phyloP scores from a whole-genome alignment of 768 basidiomycete genomes.

The Coprinopsis cinerea region DNA sequence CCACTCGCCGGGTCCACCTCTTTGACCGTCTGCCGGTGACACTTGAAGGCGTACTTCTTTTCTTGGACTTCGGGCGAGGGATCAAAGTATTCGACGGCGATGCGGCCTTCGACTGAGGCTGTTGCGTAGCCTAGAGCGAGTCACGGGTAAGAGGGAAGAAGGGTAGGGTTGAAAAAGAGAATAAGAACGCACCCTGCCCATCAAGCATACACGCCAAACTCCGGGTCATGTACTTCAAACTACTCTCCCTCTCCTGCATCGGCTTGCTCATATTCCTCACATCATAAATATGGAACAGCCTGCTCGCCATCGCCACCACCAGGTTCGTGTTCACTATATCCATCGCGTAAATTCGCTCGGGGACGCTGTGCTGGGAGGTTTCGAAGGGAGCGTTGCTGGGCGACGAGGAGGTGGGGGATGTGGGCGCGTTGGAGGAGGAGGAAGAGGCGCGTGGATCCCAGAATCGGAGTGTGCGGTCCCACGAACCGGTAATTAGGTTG shows the following conservation, averaged over 20 bases:
- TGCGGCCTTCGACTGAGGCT: constrained; percentile 90
- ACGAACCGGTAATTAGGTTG: constrained; percentile 77
- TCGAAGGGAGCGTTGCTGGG: constrained; percentile 18
- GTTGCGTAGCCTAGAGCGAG: constrained; percentile 76
- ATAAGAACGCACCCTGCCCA: constrained; percentile 63
- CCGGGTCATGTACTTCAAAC: constrained; percentile 92
- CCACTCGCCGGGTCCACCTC: neutral
- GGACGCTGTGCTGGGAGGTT: constrained; percentile 58
- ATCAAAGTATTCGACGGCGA: constrained; percentile 96
- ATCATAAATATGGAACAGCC: constrained; percentile 87
- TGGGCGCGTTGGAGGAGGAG: constrained; percentile 20
- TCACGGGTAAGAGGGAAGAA: neutral
- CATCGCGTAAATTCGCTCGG: constrained; percentile 82
- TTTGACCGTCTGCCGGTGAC: constrained; percentile 73
- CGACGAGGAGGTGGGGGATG: neutral
- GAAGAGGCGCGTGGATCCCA: constrained; percentile 72
- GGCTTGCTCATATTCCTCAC: constrained; percentile 72
- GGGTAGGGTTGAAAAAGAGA: neutral
- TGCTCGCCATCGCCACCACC: constrained; percentile 90
- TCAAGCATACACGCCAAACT: constrained; percentile 89
- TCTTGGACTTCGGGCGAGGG: constrained; percentile 71
- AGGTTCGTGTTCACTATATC: constrained; percentile 74
- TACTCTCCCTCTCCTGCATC: constrained; percentile 77
- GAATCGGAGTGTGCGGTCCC: constrained; percentile 85
- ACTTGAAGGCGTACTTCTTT: constrained; percentile 93